phyloP scores from a whole-genome alignment of 1,139 yeast genomes.

The Kurtzmaniella quercitrusa region DNA sequence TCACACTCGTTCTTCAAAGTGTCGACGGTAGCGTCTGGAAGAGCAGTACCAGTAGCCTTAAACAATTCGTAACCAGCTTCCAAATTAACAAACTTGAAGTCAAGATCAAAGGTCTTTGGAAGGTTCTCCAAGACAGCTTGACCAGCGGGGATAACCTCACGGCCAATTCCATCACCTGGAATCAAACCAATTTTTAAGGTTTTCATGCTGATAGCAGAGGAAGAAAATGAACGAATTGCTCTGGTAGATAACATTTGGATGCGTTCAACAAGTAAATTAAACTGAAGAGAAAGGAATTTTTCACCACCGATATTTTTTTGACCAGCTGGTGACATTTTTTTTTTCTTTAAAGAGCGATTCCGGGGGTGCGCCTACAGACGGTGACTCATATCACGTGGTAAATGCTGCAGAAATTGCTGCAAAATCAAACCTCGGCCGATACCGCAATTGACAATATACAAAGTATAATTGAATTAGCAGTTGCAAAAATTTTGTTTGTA shows the following conservation, averaged over 20 bases:
- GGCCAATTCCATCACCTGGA: slow-evolving; percentile 98
- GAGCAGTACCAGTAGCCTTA: slow-evolving; percentile 88
- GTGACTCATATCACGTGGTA: slow-evolving; percentile 1
- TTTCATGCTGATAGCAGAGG: slow-evolving; percentile 29
- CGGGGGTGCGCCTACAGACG: background rate
- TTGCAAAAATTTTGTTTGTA: no score
- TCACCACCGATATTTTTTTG: background rate
- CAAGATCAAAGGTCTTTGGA: slow-evolving; percentile 68
- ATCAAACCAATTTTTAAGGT: slow-evolving; percentile 57
- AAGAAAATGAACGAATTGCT: slow-evolving; percentile 34
- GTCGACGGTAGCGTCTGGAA: slow-evolving; percentile 88
- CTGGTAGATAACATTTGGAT: slow-evolving; percentile 21
- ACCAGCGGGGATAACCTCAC: slow-evolving; percentile 97
- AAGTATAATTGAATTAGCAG: no score
- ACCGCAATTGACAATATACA: background rate
- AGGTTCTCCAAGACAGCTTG: slow-evolving; percentile 77
- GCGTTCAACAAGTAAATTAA: background rate
- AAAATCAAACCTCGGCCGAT: background rate
- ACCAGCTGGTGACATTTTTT: background rate
- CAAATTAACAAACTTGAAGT: slow-evolving; percentile 80
- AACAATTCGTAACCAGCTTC: slow-evolving; percentile 94
- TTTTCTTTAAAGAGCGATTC: background rate
- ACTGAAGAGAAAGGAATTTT: background rate
- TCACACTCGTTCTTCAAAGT: slow-evolving; percentile 80
- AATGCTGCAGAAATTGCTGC: background rate